Conservation (phyloP, 441 rosid species). For the Corymbia citriodora region DNA sequence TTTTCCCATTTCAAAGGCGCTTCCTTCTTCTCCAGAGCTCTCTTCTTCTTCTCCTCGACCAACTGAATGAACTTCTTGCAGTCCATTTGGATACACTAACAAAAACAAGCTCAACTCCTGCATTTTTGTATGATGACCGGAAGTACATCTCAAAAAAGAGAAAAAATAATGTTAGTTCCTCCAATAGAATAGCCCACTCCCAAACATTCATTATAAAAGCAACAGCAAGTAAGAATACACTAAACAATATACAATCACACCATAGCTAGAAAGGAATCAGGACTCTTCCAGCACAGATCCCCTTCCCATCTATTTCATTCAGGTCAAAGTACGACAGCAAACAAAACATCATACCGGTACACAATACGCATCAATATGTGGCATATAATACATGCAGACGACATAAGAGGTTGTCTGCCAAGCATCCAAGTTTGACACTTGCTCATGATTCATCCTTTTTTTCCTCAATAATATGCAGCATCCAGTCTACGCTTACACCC, state of each 20-base stretch:
- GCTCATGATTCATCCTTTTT: neutral
- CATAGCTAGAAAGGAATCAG: neutral
- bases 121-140: conserved; percentile 79
- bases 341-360: neutral
- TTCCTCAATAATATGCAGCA: neutral
- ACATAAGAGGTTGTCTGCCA: neutral
- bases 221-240: neutral
- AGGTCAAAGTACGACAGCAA: neutral
- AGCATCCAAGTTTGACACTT: neutral
- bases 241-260: neutral
- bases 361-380: neutral
- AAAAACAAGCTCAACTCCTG: conserved; percentile 70
- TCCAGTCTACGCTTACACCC: neutral
- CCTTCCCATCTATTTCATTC: neutral
- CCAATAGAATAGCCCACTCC: conserved; percentile 22
- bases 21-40: conserved; percentile 72
- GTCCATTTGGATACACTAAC: conserved; percentile 52
- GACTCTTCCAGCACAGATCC: neutral
- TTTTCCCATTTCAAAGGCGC: conserved; percentile 96
- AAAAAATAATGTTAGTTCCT: conserved; percentile 83
- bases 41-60: conserved; percentile 94
- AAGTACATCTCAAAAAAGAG: conserved; percentile 98
- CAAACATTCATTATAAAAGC: neutral
- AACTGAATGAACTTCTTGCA: conserved; percentile 90
- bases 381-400: neutral